Evolutionary conservation across 768 basidiomycete genomes (phyloP).

Genomic region (Boletus sensibilis): DNA sequence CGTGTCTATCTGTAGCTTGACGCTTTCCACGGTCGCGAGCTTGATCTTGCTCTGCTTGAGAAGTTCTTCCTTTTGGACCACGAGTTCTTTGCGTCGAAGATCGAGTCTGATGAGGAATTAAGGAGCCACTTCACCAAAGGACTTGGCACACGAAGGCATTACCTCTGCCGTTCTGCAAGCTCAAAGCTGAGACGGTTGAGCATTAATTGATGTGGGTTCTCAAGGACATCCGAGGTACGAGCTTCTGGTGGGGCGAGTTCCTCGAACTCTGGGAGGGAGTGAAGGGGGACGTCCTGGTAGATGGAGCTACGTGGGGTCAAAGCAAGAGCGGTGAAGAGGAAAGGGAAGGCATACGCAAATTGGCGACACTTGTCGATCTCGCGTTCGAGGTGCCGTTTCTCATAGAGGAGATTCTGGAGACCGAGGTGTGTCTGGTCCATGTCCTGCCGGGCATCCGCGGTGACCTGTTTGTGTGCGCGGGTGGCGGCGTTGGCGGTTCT

Average conservation of each 20-base stretch:
- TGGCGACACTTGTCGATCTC: conserved; percentile 93
- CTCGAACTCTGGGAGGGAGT: conserved; percentile 66
- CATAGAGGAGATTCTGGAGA: conserved; percentile 84
- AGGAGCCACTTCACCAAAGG: conserved; percentile 2
- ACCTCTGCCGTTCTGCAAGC: conserved; percentile 87
- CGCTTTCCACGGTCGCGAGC: conserved; percentile 66
- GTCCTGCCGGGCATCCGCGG: conserved; percentile 72
- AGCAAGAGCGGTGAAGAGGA: not conserved
- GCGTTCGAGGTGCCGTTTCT: conserved; percentile 84
- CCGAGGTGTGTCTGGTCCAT: conserved; percentile 90
- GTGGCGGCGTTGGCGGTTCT: conserved; percentile 70
- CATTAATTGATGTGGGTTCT: conserved; percentile 81
- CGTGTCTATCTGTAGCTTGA: conserved; percentile 75
- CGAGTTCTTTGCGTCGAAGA: conserved; percentile 63
- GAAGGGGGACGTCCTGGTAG: conserved; percentile 83
- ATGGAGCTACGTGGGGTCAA: conserved; percentile 56
- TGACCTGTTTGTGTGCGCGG: conserved; percentile 68
- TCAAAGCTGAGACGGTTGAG: conserved; percentile 85
- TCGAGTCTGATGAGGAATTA: conserved; percentile 55
- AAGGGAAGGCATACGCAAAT: conserved; percentile 59
- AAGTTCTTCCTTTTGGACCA: conserved; percentile 71
- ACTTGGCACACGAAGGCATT: conserved; percentile 14
- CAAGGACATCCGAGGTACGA: conserved; percentile 56
- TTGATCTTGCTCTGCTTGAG: conserved; percentile 80
- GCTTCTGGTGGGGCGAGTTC: conserved; percentile 67